phyloP scores from a whole-genome alignment of 805 yeast genomes.

The Metschnikowia hibisci region DNA sequence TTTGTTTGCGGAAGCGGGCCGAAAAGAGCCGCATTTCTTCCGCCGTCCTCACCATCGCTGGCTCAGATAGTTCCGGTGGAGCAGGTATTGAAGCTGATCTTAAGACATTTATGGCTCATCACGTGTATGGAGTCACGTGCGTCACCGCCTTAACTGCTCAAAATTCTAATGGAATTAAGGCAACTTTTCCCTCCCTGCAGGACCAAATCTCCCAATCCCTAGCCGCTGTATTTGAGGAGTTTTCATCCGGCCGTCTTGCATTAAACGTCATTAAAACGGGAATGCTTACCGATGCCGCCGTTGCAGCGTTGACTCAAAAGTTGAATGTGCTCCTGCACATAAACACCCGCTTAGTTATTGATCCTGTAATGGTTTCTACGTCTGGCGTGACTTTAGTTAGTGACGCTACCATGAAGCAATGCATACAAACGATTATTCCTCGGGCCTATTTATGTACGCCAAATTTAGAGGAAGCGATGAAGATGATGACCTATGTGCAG shows the following conservation, averaged over 20 bases:
- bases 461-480: slow-evolving; percentile 61
- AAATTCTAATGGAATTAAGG: slow-evolving; percentile 52
- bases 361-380: slow-evolving; percentile 83
- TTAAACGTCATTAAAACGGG: slow-evolving; percentile 75
- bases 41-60: slow-evolving; percentile 46
- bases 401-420: slow-evolving; percentile 40
- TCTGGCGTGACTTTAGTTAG: slow-evolving; percentile 63
- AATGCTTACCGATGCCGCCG: slow-evolving; percentile 58
- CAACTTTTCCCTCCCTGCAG: slow-evolving; percentile 39
- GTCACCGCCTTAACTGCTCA: slow-evolving; percentile 80
- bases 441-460: slow-evolving; percentile 68
- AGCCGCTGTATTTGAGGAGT: slow-evolving; percentile 54
- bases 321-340: slow-evolving; percentile 27
- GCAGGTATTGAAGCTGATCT: slow-evolving; percentile 91
- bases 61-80: slow-evolving; percentile 85
- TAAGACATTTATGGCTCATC: slow-evolving; percentile 71
- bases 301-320: slow-evolving; percentile 40
- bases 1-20: slow-evolving; percentile 4
- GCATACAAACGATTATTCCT: slow-evolving; percentile 45
- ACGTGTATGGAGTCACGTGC: slow-evolving; percentile 73
- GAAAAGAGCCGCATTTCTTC: background rate
- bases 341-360: slow-evolving; percentile 51
- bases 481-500: slow-evolving; percentile 2
- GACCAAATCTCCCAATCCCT: slow-evolving; percentile 47
- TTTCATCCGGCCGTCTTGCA: slow-evolving; percentile 32